A percentile compares a stretch with the other conserved stretches of the same genome.
Evolutionary conservation across 208 protist genomes (phyloP).

Genomic region (Wallacemonas collosoma): DNA sequence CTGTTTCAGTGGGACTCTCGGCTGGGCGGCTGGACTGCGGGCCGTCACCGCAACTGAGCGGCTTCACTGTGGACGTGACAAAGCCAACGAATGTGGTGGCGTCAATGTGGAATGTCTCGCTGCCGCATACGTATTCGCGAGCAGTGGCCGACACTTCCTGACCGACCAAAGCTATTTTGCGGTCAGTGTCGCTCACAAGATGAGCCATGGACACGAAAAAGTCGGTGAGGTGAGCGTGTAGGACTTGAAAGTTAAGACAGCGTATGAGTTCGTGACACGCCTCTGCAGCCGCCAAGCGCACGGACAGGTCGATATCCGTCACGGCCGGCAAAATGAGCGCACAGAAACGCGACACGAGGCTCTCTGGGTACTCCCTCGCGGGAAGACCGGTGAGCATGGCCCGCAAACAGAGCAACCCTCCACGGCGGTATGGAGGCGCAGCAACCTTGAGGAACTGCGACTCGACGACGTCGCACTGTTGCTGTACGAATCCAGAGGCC

Average conservation of each 20-base stretch:
- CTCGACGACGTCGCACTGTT: conserved; percentile 37
- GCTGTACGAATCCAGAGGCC: conserved; percentile 34
- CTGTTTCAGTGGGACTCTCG: background rate
- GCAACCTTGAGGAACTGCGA: conserved; percentile 42
- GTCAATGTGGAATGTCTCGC: conserved; percentile 33
- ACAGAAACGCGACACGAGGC: conserved; percentile 33
- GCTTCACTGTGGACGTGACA: conserved; percentile 41
- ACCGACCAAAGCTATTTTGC: conserved; percentile 45
- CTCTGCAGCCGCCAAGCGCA: conserved; percentile 74
- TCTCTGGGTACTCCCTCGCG: conserved; percentile 13
- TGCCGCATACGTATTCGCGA: conserved; percentile 52
- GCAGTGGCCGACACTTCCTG: conserved; percentile 63
- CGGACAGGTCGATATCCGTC: conserved; percentile 56
- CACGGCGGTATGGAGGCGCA: conserved; percentile 55
- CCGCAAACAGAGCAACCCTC: conserved; percentile 46
- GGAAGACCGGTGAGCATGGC: conserved; percentile 52
- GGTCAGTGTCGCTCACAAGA: conserved; percentile 64
- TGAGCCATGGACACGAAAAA: conserved; percentile 57
- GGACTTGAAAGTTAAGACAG: conserved; percentile 36
- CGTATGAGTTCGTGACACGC: conserved; percentile 58
- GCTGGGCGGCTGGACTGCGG: background rate
- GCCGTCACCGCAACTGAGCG: background rate
- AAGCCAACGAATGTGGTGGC: conserved; percentile 43
- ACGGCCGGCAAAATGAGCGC: conserved; percentile 44
- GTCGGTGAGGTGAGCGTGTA: conserved; percentile 45